Evolutionary conservation across 306 rosid genomes (phyloP).

Genomic region (Casuarina glauca): DNA sequence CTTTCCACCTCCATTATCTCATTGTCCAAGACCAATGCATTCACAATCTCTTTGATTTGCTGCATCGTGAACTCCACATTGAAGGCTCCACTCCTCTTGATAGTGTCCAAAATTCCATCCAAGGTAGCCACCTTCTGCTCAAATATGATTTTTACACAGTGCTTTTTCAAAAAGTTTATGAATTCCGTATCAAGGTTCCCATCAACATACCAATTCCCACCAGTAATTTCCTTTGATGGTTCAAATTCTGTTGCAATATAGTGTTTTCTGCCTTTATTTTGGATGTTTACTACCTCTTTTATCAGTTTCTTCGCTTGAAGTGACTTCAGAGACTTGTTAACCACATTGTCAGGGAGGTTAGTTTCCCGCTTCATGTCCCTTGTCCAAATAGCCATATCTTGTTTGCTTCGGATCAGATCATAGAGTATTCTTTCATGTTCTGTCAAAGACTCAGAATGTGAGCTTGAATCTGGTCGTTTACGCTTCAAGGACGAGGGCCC

Average conservation of each 20-base stretch:
- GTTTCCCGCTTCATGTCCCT: constrained; percentile 58
- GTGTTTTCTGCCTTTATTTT: constrained; percentile 67
- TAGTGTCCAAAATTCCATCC: constrained; percentile 46
- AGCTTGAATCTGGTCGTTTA: constrained; percentile 44
- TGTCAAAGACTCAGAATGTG: constrained; percentile 36
- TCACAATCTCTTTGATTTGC: constrained; percentile 59
- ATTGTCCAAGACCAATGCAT: constrained; percentile 60
- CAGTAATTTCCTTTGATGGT: constrained; percentile 67
- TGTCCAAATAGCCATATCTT: constrained; percentile 62
- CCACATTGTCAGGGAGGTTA: constrained; percentile 39
- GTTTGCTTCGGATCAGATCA: constrained; percentile 51
- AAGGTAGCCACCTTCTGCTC: constrained; percentile 46
- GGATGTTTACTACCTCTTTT: constrained; percentile 64
- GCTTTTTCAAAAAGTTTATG: constrained; percentile 40
- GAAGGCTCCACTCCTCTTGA: constrained; percentile 30
- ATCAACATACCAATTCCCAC: constrained; percentile 66
- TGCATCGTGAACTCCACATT: constrained; percentile 31
- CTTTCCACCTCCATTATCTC: constrained; percentile 57
- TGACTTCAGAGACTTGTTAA: constrained; percentile 45
- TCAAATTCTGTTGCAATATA: constrained; percentile 67
- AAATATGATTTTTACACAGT: constrained; percentile 39
- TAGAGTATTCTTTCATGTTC: constrained; percentile 47
- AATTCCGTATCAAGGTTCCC: constrained; percentile 53
- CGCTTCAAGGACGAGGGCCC: constrained; percentile 51
- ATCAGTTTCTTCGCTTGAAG: constrained; percentile 58